Evolutionary conservation across 352 stramenopile species (phyloP), one percentile per base, ranked within the genome.

Genomic region (Globisporangium sylvaticum): DNA sequence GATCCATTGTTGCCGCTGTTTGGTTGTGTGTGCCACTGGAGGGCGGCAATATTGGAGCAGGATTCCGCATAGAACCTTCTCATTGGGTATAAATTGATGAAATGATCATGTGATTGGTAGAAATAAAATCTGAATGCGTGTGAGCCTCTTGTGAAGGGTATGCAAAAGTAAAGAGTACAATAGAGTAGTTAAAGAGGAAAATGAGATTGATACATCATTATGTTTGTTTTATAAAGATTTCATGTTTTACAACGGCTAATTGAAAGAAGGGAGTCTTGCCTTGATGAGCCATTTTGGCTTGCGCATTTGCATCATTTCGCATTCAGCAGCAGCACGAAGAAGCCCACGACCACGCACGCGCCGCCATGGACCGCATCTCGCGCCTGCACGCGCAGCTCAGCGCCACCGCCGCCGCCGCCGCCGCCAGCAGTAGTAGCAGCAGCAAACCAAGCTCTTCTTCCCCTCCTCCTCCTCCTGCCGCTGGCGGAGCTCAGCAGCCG

Each of bases 341-440:
- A 59, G 3, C 29, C 1, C 15, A 7, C 50, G 12, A 37, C 31
- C 29, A 32, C n/a, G n/a, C n/a, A n/a, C 27, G n/a, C 18, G 0
- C 20, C 27, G n/a, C 58, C 39, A 84, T 87, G 77, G 42, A 84
- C 42, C 79, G 79, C 52, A 77, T 83, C 65, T 68, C 25, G n/a
- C 75, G 73, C 5, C 46, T 84, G 54, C 70, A 80, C 3, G 61
- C 68, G 48, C 78, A 86, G 53, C 42, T 86, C 39, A 34, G 65
- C 22, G 66, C 71, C 4, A 37, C 70, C 0, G 20, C n/a, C n/a
- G n/a, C n/a, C 22, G 66, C 44, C 25, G 14, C 65, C 14, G 9
- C 1, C 24, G 27, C 0, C 18, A 29, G 20, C 8, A 25, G 8
- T 8, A 52, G 8, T 22, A 52, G 4, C 22, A 64, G 58, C 24